Conservation (phyloP, 164 flowering plant genomes). For the Sedum album region DNA sequence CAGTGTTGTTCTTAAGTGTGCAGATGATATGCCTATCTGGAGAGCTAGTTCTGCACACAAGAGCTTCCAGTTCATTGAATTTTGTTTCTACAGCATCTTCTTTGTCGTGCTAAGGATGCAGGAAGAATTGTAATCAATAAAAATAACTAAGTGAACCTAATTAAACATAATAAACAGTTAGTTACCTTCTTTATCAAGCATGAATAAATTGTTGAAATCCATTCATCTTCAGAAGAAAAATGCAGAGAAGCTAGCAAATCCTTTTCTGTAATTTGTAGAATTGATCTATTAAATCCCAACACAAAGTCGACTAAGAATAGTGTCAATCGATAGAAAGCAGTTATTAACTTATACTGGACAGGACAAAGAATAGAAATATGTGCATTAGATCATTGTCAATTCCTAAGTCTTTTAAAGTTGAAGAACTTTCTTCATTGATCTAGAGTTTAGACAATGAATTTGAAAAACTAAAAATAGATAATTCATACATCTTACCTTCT, state of each 20-base stretch:
- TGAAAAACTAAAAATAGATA: background rate
- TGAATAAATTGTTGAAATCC: constrained; percentile 88
- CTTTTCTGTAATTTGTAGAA: constrained; percentile 41
- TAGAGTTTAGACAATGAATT: background rate
- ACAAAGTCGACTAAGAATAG: background rate
- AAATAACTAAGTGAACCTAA: background rate
- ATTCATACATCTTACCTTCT: constrained; percentile 54
- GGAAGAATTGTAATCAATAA: constrained; percentile 10
- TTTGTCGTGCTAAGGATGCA: constrained; percentile 58
- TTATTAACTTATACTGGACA: background rate
- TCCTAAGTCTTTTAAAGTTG: background rate
- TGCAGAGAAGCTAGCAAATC: constrained; percentile 66
- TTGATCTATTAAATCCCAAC: background rate
- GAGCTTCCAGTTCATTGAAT: constrained; percentile 70
- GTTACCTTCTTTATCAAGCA: constrained; percentile 86
- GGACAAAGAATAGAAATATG: background rate
- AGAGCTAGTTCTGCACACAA: constrained; percentile 27
- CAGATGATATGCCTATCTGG: constrained; percentile 36
- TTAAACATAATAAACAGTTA: background rate
- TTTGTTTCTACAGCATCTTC: constrained; percentile 75
- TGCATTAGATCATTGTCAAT: background rate
- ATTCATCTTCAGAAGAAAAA: constrained; percentile 76
- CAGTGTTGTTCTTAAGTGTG: constrained; percentile 67
- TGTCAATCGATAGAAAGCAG: background rate
- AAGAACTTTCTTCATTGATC: background rate